Percentiles rank a stretch among this genome's conserved stretches.
phyloP scores from a whole-genome alignment of 495 filamentous ascomycete species.

The Tetracladium setigerum region DNA sequence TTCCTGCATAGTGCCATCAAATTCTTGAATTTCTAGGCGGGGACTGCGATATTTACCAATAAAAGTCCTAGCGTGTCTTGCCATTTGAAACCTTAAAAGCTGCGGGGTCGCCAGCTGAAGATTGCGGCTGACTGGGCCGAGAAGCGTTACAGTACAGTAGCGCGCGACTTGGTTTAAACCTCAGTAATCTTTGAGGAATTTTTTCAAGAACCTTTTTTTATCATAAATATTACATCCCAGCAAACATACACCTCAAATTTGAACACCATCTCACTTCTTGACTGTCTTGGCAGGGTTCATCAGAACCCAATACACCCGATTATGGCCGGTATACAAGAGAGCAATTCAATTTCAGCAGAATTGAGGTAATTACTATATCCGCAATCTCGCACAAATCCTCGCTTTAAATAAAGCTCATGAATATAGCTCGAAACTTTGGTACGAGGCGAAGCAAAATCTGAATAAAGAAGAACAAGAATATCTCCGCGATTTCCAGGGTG shows the following conservation, averaged over 20 bases:
- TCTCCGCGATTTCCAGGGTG: constrained; percentile 1
- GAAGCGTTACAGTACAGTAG: neutral
- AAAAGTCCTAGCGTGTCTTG: neutral
- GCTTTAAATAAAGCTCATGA: constrained; percentile 2
- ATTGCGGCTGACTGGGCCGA: constrained; percentile 2
- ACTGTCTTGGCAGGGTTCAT: too few species aligned
- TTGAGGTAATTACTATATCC: constrained; percentile 2
- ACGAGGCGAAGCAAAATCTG: constrained; percentile 9
- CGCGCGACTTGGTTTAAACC: neutral
- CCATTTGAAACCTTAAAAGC: neutral
- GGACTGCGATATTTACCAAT: too few species aligned
- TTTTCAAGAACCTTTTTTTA: too few species aligned
- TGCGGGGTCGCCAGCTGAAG: constrained; percentile 4
- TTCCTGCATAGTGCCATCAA: too few species aligned
- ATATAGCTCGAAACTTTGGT: constrained; percentile 10
- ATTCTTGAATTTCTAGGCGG: too few species aligned
- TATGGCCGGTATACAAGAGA: constrained; percentile 6
- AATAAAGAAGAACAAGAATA: constrained; percentile 7
- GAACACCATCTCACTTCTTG: neutral
- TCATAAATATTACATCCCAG: too few species aligned
- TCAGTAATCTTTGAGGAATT: neutral
- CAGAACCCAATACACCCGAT: too few species aligned
- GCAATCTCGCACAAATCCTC: neutral
- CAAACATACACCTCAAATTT: neutral
- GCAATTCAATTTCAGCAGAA: constrained; percentile 6